phyloP scores from a whole-genome alignment of 2,329 filamentous ascomycete species.

The Rutstroemia sp. region DNA sequence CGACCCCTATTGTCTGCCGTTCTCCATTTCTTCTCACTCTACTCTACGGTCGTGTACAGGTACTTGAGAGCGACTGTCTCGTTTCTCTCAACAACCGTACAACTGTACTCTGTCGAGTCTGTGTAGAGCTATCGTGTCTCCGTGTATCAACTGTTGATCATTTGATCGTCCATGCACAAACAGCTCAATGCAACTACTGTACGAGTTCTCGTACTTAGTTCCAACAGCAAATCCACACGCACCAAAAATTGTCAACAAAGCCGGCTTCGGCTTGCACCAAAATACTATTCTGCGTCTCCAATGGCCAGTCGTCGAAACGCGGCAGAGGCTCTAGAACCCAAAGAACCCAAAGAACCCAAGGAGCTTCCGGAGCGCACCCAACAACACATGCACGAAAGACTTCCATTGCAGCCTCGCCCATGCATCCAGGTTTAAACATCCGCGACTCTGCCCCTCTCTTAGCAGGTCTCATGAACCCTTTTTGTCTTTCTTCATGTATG shows the following conservation, averaged over 20 bases:
- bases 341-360: neutral
- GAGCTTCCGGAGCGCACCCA: neutral
- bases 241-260: no score
- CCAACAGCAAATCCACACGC: no score
- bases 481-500: no score
- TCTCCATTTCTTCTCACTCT: neutral
- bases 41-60: neutral
- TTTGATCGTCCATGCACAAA: neutral
- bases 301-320: neutral
- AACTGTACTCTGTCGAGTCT: neutral
- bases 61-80: no score
- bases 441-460: no score
- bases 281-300: neutral
- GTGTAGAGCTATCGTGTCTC: no score
- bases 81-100: neutral
- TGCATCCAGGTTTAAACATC: constrained; percentile 6
- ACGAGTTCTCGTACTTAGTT: neutral
- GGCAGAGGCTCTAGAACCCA: constrained; percentile 2
- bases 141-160: neutral
- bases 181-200: neutral
- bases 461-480: no score
- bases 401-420: constrained; percentile 8
- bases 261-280: no score
- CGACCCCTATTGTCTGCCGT: neutral
- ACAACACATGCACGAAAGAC: neutral